Evolutionary conservation across 2,329 filamentous ascomycete species (phyloP).

Genomic region (Aspergillus sclerotialis): DNA sequence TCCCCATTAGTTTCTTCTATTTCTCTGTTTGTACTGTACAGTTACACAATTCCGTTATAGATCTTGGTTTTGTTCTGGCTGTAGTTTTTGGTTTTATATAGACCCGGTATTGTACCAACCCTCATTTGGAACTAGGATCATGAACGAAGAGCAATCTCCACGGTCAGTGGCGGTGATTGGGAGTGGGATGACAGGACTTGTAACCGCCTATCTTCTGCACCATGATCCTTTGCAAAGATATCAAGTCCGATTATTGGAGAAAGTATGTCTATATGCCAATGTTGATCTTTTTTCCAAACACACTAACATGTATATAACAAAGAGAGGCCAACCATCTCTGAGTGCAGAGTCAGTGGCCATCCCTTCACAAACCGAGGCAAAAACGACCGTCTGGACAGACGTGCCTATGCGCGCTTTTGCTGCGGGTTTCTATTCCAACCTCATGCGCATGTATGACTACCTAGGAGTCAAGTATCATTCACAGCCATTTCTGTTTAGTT

Average conservation of each 20-base stretch:
- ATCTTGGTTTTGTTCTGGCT: too few relatives aligned
- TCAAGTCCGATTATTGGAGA: constrained; percentile 40
- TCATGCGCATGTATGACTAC: constrained; percentile 51
- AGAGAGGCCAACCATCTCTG: constrained; percentile 4
- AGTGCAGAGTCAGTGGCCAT: constrained; percentile 2
- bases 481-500: constrained; percentile 49
- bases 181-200: constrained; percentile 44
- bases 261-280: constrained; percentile 22
- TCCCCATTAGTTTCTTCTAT: too few relatives aligned
- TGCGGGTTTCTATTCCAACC: constrained; percentile 49
- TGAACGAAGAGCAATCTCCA: not conserved
- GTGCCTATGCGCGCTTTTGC: constrained; percentile 48
- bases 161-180: constrained; percentile 39
- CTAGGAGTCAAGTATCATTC: constrained; percentile 45
- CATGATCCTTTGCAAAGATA: constrained; percentile 35
- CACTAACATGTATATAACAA: not conserved
- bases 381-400: constrained; percentile 33
- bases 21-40: too few relatives aligned
- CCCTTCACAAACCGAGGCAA: not conserved
- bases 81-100: too few relatives aligned
- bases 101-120: too few relatives aligned
- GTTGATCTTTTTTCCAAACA: not conserved
- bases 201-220: constrained; percentile 40
- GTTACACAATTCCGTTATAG: too few relatives aligned
- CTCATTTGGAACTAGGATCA: too few relatives aligned